Base-by-base conservation (phyloP, 331 rosid species). In the Spiraea crenata region DNA sequence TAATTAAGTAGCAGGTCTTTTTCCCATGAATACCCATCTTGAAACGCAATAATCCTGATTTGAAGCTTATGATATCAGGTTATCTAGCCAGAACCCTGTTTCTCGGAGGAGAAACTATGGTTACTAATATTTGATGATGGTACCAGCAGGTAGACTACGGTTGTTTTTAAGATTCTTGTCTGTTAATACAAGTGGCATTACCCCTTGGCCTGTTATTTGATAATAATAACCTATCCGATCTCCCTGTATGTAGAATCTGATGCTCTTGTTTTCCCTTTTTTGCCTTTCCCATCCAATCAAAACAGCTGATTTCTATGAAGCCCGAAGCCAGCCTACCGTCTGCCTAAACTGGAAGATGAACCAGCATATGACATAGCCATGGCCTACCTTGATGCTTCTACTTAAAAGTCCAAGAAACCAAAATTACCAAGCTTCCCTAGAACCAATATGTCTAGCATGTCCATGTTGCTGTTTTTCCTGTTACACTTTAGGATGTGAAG, bases 301-400 rank as follows among this genome's bases (percentile, higher is more conserved):
- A 89, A 95, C 99, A 95, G 99, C 96, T 85, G 99, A 89, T 89
- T 79, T 84, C 85, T 86, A 76, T 88, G 96, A 95, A 89, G 98
- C 99, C 98, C 62, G 96, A 88, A 84, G 96, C 96, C 92, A 79
- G 91, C 95, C 91, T 70, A 83, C 80, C 67, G 83, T 58, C 92
- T 84, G 96, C 87, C 99, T 86, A 72, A 89, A 95, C 93, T 82
- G 67, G 99, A 88, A 86, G 99, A 89, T 86, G 98, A 95, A 89
- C 97, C 99, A 86, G 97, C 88, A 82, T 86, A 84, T 87, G 92
- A 87, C 96, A 82, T 89, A 84, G 84, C 82, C 90, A 86, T 89
- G 96, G 92, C 96, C 96, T 83, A 87, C 96, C 93, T 84, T 84
- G 98, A 85, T 42, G 98, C 85, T 65, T 82, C 90, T 85, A 80